Base-by-base conservation (phyloP, 106 monocot species). In the Narthecium ossifragum region DNA sequence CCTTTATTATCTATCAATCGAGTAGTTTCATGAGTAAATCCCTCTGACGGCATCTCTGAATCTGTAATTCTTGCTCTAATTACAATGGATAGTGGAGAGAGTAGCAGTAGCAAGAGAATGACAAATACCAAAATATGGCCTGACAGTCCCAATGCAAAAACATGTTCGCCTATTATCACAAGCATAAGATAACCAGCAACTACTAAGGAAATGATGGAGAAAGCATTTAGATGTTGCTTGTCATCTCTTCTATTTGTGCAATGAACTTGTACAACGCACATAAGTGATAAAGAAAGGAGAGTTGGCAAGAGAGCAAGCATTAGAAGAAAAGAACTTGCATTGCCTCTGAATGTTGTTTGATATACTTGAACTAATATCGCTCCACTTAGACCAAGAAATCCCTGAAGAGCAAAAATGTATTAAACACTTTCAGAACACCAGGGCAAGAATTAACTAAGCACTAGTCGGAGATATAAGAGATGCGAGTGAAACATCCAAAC, bases 341-440 rank as follows among this genome's bases (percentile, higher is more conserved):
- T 73, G 56, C 78, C 90, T 31, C 71, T 62, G 20, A 73, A 79
- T 24, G 85, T 13, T 13, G 94, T 84, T 36, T 38, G 67, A 50
- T 90, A 84, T 51, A 78, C 26, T 60, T 90, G 80, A 18, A 90
- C 74, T 14, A 96, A 63, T 26, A 96, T 90, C 9, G 94, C 94
- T 34, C 94, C 90, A 60, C 90, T 86, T 57, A 96, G 63, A 33
- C 94, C 90, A 23, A 90, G 59, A 81, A 96, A 96, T 0, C 90
- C 94, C 94, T 96, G 51, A 17, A 45, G 2, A 39, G 0, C 22
- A 53, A 27, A 7, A 49, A 13, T 39, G 13, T 8, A 6, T 39
- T 39, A 13, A 39, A 39, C 39, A 39, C 13, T 39, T 39, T 51
- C 20, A 51, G 17, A 31, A 20, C 9, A 56, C 14, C 9, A 14